Evolutionary conservation across 179 eudicot species (phyloP).

Genomic region (Silene noctiflora): DNA sequence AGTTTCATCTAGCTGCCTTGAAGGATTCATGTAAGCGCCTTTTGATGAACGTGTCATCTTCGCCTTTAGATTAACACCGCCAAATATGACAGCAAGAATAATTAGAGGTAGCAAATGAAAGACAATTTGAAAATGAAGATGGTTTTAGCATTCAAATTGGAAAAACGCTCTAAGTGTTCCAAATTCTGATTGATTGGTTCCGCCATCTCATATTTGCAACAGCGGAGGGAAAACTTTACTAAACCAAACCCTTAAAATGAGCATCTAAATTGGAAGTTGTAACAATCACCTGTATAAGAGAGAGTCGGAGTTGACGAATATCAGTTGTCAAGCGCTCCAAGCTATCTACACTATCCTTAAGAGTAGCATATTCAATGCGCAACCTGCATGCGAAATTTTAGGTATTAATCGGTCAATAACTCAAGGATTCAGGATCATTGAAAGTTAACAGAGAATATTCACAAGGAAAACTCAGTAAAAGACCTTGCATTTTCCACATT

Average conservation of each 20-base stretch:
- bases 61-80: slow-evolving; percentile 32
- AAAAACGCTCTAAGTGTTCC: too few species aligned
- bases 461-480: not conserved
- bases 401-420: not conserved
- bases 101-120: not conserved
- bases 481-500: slow-evolving; percentile 77
- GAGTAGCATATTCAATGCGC: slow-evolving; percentile 75
- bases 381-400: slow-evolving; percentile 24
- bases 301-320: slow-evolving; percentile 59
- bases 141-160: too few species aligned
- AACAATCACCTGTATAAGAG: slow-evolving; percentile 64
- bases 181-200: too few species aligned
- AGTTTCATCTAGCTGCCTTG: slow-evolving; percentile 46
- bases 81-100: not conserved
- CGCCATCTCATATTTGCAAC: too few species aligned
- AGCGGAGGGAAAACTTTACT: too few species aligned
- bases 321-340: slow-evolving; percentile 78
- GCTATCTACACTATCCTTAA: slow-evolving; percentile 75
- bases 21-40: slow-evolving; percentile 22
- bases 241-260: too few species aligned
- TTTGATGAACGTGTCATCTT: slow-evolving; percentile 39
- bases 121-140: not conserved
- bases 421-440: not conserved
- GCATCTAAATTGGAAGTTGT: slow-evolving; percentile 6
- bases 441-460: not conserved